Base-by-base conservation (phyloP, 495 filamentous ascomycete genomes). In the Paragyromitra xinjiangensis region DNA sequence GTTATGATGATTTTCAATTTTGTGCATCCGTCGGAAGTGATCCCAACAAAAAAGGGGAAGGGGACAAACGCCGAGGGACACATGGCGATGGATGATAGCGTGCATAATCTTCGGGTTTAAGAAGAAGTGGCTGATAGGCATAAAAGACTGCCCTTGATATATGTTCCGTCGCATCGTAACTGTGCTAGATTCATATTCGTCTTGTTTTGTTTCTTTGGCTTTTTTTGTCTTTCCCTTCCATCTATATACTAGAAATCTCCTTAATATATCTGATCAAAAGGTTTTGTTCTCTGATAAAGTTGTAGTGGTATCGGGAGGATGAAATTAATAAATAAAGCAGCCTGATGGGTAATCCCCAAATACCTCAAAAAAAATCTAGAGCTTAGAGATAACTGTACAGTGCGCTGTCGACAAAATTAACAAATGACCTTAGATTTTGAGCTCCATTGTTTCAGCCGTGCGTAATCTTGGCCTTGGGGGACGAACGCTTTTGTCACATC, bases 1-100 rank as follows among this genome's bases (percentile, higher is more conserved):
- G 87, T 86, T 19, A 86, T 88, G 81, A 71, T 86, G 0, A 69
- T 87, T 1, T 87, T 91, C 67, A 86, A 85, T 64, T 74, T 84
- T 6, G 74, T 84, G n/a, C 84, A 88, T 77, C 87, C 86, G 22
- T 83, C 72, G 24, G 83, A 82, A 24, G 83, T 81, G 16, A 64
- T 83, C 22, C 37, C 61, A 24, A 44, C 26, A 29, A 70, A 29
- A 50, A 59, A 16, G 44, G 3, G 19, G 29, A 65, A 24, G 22
- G 50, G 34, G 19, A 42, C 1, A 6, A 50, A n/a, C 40, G 24
- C 6, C 3, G 22, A 16, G 24, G 40, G 12, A 48, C 61, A 48
- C 6, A 16, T 65, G 3, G 40, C 48, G 63, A 24, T 65, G 39
- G 22, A 44, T 11, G 37, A 3, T 1, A 44, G 39, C 24, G 12